Evolutionary conservation across 768 basidiomycete genomes (phyloP).

Genomic region (Calocybe indica): DNA sequence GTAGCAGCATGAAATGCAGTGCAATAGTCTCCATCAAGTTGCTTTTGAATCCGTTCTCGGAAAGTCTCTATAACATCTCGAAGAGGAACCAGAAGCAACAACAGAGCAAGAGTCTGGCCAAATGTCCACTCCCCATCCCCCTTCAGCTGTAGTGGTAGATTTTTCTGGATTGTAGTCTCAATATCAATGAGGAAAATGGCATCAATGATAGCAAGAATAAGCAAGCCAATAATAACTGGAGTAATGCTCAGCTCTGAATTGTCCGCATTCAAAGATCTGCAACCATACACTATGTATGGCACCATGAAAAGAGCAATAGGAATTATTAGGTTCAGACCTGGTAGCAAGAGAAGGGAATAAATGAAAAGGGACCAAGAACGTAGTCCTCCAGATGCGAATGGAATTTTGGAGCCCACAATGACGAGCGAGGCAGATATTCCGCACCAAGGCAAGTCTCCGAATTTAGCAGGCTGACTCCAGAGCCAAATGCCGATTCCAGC

Average conservation of each 20-base stretch:
- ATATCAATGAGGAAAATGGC: neutral
- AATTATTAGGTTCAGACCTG: neutral
- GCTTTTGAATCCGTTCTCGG: no score
- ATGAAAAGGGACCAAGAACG: neutral
- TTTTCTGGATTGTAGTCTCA: neutral
- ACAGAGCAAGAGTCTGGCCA: conserved; percentile 4
- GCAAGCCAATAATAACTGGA: neutral
- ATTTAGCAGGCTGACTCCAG: conserved; percentile 9
- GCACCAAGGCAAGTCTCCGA: conserved; percentile 4
- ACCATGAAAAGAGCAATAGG: neutral
- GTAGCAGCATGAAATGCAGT: neutral
- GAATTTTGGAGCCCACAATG: neutral
- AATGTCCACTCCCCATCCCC: conserved; percentile 3
- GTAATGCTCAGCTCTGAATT: neutral
- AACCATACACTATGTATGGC: neutral
- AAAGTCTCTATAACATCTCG: conserved; percentile 1
- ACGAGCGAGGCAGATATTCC: neutral
- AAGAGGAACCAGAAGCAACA: conserved; percentile 3
- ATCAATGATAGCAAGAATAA: neutral
- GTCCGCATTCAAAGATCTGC: neutral
- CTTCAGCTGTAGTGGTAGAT: neutral
- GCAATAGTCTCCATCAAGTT: no score
- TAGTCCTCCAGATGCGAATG: neutral
- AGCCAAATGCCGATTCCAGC: conserved; percentile 14
- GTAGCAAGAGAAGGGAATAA: neutral